Evolutionary conservation across 2,329 filamentous ascomycete genomes (phyloP), one percentile per base, ranked within the genome.

Genomic region (Diaporthe caulivora): DNA sequence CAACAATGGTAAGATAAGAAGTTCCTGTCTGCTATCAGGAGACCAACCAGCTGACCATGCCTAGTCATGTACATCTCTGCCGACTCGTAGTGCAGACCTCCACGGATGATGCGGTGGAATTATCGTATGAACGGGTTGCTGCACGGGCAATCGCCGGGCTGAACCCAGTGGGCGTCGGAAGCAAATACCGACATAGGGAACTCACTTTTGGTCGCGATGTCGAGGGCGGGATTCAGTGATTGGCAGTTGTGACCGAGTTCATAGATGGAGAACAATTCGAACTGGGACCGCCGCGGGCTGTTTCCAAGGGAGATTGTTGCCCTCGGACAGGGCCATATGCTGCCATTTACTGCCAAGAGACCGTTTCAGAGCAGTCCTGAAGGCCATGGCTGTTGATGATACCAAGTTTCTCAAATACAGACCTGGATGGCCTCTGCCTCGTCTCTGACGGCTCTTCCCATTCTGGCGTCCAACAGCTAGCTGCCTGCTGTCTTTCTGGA

Each of bases 1-100:
- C 78, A 98, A 98, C 85, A 98, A 98, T 80, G 96, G 96, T 97
- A 78, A 80, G 85, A 49, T 21, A 55, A 34, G 6, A 9, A 42
- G 1, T 17, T 18, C 8, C 24, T 44, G 0, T 53, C 7, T 29
- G 55, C 26, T 21, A 54, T 75, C 18, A 21, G 60, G 54, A 31
- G 40, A 21, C 2, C 17, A 24, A 15, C 11, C 15, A 18, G n/a
- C 75, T 77, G 49, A 78, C 64, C 21, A 10, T 8, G 13, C 24
- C 49, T 72, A 93, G 91, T 93, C 74, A 93, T 92, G 91, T 93
- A 93, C 78, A 93, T 93, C 76, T 92, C 91, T 34, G 91, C 91
- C 74, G 91, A 92, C 78, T 89, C 83, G 83, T 77, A 77, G 67
- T 15, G 54, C 37, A 68, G 37, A 53, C 15, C 15, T 55, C 13